phyloP scores from a whole-genome alignment of 1,139 yeast genomes.

The Candida sp. region DNA sequence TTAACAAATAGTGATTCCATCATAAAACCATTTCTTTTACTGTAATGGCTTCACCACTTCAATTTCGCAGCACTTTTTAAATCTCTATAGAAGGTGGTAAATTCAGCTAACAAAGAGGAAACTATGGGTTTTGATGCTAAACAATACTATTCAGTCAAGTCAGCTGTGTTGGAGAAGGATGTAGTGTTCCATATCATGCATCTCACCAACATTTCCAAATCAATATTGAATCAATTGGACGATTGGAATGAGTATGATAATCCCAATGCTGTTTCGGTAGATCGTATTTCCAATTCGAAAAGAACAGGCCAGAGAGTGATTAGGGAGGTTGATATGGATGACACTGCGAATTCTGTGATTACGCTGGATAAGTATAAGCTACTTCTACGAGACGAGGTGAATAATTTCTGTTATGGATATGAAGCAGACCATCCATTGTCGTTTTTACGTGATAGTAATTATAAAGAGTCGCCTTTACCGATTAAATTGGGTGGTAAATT shows the following conservation, averaged over 20 bases:
- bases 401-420: slow-evolving; percentile 36
- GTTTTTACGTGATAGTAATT: slow-evolving; percentile 22
- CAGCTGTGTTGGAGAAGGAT: slow-evolving; percentile 12
- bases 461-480: slow-evolving; percentile 26
- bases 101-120: too few relatives aligned
- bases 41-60: too few relatives aligned
- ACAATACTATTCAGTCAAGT: slow-evolving; percentile 9
- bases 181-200: slow-evolving; percentile 29
- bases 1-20: slow-evolving; percentile 11
- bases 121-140: slow-evolving; percentile 13
- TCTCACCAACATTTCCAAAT: slow-evolving; percentile 32
- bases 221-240: slow-evolving; percentile 33
- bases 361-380: slow-evolving; percentile 26
- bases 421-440: slow-evolving; percentile 34
- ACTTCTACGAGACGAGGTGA: slow-evolving; percentile 26
- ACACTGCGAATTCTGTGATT: slow-evolving; percentile 4
- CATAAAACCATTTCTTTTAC: not conserved
- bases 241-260: slow-evolving; percentile 37
- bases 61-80: not conserved
- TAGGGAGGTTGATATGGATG: slow-evolving; percentile 30
- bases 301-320: slow-evolving; percentile 18
- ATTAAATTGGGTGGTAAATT: slow-evolving; percentile 39
- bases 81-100: too few relatives aligned
- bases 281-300: slow-evolving; percentile 20
- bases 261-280: slow-evolving; percentile 41